A percentile compares a stretch with the other conserved stretches of the same genome.
Conservation (phyloP, 768 basidiomycete species). For the Xerocomus spinulosus region DNA sequence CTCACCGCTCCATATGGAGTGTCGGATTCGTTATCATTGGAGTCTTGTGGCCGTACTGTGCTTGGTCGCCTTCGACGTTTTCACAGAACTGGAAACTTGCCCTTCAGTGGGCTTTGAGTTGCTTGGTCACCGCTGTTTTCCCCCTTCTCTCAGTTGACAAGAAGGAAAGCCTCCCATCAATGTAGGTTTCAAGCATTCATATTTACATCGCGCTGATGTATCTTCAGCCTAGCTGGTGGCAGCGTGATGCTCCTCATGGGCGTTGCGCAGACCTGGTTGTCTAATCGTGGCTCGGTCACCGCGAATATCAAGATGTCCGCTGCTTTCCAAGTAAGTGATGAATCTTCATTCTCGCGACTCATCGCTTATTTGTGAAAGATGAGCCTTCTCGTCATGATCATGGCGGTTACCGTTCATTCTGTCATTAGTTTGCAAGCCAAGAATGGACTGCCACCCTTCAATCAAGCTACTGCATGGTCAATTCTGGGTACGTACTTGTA, state of each 20-base stretch:
- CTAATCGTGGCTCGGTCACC: neutral
- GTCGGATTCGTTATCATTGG: slow-evolving; percentile 59
- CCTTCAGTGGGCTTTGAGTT: slow-evolving; percentile 45
- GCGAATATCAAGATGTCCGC: slow-evolving; percentile 4
- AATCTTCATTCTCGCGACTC: neutral
- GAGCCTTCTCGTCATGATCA: slow-evolving; percentile 40
- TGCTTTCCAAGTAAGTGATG: slow-evolving; percentile 22
- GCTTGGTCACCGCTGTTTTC: slow-evolving; percentile 57
- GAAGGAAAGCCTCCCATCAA: slow-evolving; percentile 50
- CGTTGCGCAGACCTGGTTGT: slow-evolving; percentile 12
- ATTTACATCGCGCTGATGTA: slow-evolving; percentile 6
- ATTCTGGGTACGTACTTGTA: slow-evolving; percentile 49
- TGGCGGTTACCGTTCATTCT: slow-evolving; percentile 56
- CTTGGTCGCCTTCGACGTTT: slow-evolving; percentile 41
- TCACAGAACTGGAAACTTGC: slow-evolving; percentile 25
- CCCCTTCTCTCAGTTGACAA: slow-evolving; percentile 72
- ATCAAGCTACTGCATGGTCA: slow-evolving; percentile 63
- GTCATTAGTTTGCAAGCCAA: slow-evolving; percentile 59
- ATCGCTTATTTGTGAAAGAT: slow-evolving; percentile 30
- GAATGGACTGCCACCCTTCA: slow-evolving; percentile 54
- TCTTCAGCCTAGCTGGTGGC: slow-evolving; percentile 45
- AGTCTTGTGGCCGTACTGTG: slow-evolving; percentile 55
- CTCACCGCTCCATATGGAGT: slow-evolving; percentile 68
- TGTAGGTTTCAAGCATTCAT: slow-evolving; percentile 45
- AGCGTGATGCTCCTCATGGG: slow-evolving; percentile 39